Evolutionary conservation across 1,284 basidiomycete species (phyloP), one percentile per base, ranked within the genome.

Genomic region (Grifola frondosa): DNA sequence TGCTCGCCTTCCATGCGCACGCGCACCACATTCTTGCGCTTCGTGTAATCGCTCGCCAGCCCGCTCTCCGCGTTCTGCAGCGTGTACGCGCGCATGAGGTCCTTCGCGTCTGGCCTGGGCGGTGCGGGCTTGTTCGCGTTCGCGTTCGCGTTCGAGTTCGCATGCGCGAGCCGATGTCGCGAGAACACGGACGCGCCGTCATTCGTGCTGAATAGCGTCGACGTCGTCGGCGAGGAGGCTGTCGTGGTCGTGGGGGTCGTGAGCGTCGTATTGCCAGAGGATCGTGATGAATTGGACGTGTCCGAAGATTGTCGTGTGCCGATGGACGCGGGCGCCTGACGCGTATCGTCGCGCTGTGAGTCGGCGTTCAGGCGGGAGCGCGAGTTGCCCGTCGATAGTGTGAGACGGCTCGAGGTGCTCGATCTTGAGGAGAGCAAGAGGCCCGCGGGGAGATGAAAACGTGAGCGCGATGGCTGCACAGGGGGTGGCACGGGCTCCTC

Each of bases 1-100:
- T 99, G 96, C 71, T 99, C 91, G 11, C 95, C 95, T 63, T 96
- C 93, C 55, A 92, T 75, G 44, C 97, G 72, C 24, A 98, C 81
- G 20, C 96, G 78, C n/a, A 99, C 93, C 28, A 98, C 94, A 65
- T 98, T 91, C 68, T 84, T 88, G 50, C 93, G 77, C 75, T 99
- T 99, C 56, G 84, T 52, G 66, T 99, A 99, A 67, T 99, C 96
- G 40, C 91, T 95, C 16, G 93, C 97, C 12, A 98, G 67, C 17
- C 96, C 96, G 48, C 86, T 89, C 70, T 98, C 95, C 13, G 93
- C 92, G 46, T 87, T 68, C 63, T 97, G 93, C 56, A 99, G 71
- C 20, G 91, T 84, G 66, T 97, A 99, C 40, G 67, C 62, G 23
- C 69, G 71, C 24, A 87, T 56, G 26, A 86, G 58, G 57, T 84